Conservation (phyloP, 2,329 filamentous ascomycete species). For the Emericellopsis cladophorae region DNA sequence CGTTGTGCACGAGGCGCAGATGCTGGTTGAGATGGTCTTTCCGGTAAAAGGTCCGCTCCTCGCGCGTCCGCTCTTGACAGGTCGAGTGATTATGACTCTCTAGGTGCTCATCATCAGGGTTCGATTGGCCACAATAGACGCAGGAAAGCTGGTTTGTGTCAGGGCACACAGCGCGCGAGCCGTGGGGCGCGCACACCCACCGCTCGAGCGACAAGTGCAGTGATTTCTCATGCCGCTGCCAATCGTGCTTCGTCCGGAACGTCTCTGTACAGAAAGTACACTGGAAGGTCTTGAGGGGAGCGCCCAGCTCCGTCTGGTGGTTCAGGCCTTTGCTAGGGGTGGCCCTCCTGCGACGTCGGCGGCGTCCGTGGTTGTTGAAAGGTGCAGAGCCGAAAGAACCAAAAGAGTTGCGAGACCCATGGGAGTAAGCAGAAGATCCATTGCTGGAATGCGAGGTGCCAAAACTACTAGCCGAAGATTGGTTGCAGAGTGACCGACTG, state of each 20-base stretch:
- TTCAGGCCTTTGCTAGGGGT: slow-evolving; percentile 21
- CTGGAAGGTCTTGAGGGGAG: slow-evolving; percentile 45
- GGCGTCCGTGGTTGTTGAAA: slow-evolving; percentile 28
- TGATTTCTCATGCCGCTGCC: slow-evolving; percentile 60
- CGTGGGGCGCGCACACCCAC: slow-evolving; percentile 52
- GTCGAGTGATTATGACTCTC: slow-evolving; percentile 47
- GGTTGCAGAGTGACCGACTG: slow-evolving; percentile 41
- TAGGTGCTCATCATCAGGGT: slow-evolving; percentile 41
- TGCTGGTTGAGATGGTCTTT: slow-evolving; percentile 59
- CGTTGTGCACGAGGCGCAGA: slow-evolving; percentile 47
- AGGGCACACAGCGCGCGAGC: slow-evolving; percentile 40
- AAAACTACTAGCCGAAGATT: slow-evolving; percentile 46
- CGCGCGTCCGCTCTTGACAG: slow-evolving; percentile 52
- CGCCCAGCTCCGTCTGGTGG: slow-evolving; percentile 16
- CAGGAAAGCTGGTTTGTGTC: slow-evolving; percentile 45
- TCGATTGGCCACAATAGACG: slow-evolving; percentile 44
- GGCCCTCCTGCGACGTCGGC: slow-evolving; percentile 33
- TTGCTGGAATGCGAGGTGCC: slow-evolving; percentile 49
- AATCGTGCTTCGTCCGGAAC: slow-evolving; percentile 56
- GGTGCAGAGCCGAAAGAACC: slow-evolving; percentile 34
- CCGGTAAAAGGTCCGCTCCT: slow-evolving; percentile 53
- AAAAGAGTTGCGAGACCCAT: slow-evolving; percentile 43
- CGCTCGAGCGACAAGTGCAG: slow-evolving; percentile 50
- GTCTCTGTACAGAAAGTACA: slow-evolving; percentile 59
- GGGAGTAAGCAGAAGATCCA: slow-evolving; percentile 41